Evolutionary conservation across 2,329 filamentous ascomycete species (phyloP).

Genomic region (Aspergillus sojae): DNA sequence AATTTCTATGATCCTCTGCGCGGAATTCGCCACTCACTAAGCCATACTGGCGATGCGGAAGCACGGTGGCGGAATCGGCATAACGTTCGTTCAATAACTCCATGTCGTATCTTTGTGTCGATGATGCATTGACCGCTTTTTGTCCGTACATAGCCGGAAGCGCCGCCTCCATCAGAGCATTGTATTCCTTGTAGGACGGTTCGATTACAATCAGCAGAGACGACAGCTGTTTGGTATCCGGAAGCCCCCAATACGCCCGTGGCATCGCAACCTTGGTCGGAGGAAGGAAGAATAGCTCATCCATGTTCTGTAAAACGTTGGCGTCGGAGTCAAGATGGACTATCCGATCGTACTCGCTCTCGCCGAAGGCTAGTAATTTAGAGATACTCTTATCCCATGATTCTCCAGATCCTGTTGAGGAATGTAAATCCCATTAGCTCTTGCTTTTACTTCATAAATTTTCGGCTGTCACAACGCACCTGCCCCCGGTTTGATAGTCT

Average conservation of each 20-base stretch:
- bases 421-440: not conserved
- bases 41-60: slow-evolving; percentile 66
- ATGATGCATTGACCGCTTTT: slow-evolving; percentile 23
- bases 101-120: slow-evolving; percentile 59
- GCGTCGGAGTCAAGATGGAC: slow-evolving; percentile 66
- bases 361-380: slow-evolving; percentile 70
- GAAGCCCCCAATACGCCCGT: slow-evolving; percentile 70
- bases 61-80: slow-evolving; percentile 58
- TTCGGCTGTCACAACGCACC: slow-evolving; percentile 21
- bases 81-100: slow-evolving; percentile 68
- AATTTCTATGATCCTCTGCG: slow-evolving; percentile 52
- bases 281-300: slow-evolving; percentile 72
- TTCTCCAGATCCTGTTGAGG: slow-evolving; percentile 32
- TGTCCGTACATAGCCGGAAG: slow-evolving; percentile 32
- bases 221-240: slow-evolving; percentile 57
- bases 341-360: slow-evolving; percentile 63
- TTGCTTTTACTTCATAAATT: not conserved
- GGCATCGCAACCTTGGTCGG: slow-evolving; percentile 66
- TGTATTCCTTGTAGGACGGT: slow-evolving; percentile 56
- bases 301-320: slow-evolving; percentile 64
- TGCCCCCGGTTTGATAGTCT: slow-evolving; percentile 31
- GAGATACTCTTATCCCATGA: slow-evolving; percentile 68
- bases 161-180: slow-evolving; percentile 30
- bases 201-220: slow-evolving; percentile 65
- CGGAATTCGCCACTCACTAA: slow-evolving; percentile 67